Evolutionary conservation across 164 flowering plant species (phyloP), one percentile per base, ranked within the genome.

Genomic region (Vitis rupestris): DNA sequence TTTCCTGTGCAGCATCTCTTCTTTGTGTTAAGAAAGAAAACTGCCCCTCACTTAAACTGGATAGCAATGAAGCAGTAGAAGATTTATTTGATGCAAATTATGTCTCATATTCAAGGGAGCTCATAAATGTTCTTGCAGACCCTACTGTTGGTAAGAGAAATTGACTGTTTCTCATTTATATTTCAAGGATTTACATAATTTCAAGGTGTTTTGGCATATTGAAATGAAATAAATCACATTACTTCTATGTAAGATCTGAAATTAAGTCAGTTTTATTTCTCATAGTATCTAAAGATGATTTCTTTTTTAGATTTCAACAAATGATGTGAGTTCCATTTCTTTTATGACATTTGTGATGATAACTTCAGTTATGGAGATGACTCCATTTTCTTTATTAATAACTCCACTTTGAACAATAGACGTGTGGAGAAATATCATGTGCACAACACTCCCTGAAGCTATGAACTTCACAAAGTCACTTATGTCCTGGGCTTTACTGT

Each of bases 71-170:
- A 68, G 83, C 72, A 14, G 64, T 63, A 27, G 54, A 66, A 17
- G 75, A 52, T 30, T 59, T 68, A 29, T 19, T 51, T 15, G 58
- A 60, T 53, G 19, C 16, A 55, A 63, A 63, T 55, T 65, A 63
- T 53, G 80, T 61, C 17, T 62, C 78, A 48, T 67, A 66, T 23
- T 65, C 72, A 14, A 75, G 30, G 59, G 78, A 74, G 60, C 70
- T 75, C 4, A 66, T 62, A 67, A 60, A 63, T 61, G 60, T 57
- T 65, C 58, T 74, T 68, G 37, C 69, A 27, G 73, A 57, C 62
- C 77, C 78, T 68, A 80, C 69, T 47, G 78, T 82, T 62, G 96
- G 96, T 90, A 82, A 81, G 87, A 74, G 37, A 74, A 69, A 64
- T 67, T 75, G 23, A 23, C 65, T 52, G 3, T 48, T 8, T 61